Conservation (phyloP, 805 yeast genomes). For the Candida arabinofermentans region DNA sequence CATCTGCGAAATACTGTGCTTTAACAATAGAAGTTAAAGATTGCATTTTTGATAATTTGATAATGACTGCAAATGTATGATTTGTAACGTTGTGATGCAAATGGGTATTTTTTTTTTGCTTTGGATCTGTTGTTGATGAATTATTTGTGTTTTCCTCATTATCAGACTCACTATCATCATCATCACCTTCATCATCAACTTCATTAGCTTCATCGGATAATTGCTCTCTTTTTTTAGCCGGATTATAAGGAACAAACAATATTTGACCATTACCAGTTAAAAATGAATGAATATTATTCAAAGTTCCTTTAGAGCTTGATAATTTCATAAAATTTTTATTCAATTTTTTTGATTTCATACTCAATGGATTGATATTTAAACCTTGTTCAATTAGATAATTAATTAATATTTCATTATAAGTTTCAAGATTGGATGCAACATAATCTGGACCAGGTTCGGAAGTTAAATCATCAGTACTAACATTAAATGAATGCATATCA, state of each 20-base stretch:
- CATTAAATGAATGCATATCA: constrained; percentile 14
- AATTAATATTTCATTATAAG: constrained; percentile 25
- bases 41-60: constrained; percentile 40
- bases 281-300: constrained; percentile 20
- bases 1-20: constrained; percentile 41
- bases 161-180: constrained; percentile 21
- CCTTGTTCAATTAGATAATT: constrained; percentile 27
- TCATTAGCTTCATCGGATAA: constrained; percentile 13
- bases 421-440: constrained; percentile 16
- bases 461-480: constrained; percentile 24
- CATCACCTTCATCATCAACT: constrained; percentile 23
- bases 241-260: constrained; percentile 31
- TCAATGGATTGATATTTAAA: constrained; percentile 24
- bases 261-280: constrained; percentile 33
- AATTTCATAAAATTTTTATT: constrained; percentile 11
- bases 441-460: constrained; percentile 21
- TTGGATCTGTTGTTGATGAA: neutral
- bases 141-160: constrained; percentile 7
- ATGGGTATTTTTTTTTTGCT: constrained; percentile 1
- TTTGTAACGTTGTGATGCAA: constrained; percentile 29
- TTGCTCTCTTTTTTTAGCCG: constrained; percentile 27
- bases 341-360: constrained; percentile 16
- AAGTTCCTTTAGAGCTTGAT: constrained; percentile 1
- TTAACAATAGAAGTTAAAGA: constrained; percentile 33
- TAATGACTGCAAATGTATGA: constrained; percentile 49